A percentile compares a stretch with the other conserved stretches of the same genome.
phyloP scores from a whole-genome alignment of 1,139 yeast species.

The Debaryomycetaceae sp. region DNA sequence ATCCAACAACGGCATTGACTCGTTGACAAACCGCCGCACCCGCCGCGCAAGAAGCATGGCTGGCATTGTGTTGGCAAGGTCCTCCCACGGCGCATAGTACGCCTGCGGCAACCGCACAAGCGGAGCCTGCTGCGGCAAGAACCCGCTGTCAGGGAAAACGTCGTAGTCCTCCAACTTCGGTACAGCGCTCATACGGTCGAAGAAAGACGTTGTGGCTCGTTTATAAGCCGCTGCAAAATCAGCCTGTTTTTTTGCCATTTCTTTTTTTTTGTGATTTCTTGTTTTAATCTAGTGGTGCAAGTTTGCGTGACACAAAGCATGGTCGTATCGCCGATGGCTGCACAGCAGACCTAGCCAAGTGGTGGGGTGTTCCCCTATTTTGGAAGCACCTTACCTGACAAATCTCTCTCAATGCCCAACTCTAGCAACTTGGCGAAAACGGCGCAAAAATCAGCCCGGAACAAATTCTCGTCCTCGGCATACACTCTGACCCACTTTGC shows the following conservation, averaged over 20 bases:
- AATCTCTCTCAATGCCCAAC: slow-evolving; percentile 40
- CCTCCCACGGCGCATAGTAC: slow-evolving; percentile 79
- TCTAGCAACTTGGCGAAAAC: slow-evolving; percentile 56
- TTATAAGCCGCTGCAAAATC: too few relatives aligned
- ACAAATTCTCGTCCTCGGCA: slow-evolving; percentile 49
- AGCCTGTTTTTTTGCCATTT: too few relatives aligned
- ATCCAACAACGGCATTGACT: slow-evolving; percentile 47
- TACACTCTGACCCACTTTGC: slow-evolving; percentile 48
- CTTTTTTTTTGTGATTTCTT: not conserved
- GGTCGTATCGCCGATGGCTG: too few relatives aligned
- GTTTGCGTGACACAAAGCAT: too few relatives aligned
- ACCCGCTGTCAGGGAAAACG: slow-evolving; percentile 68
- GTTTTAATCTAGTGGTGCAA: not conserved
- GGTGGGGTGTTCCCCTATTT: too few relatives aligned
- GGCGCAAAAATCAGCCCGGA: slow-evolving; percentile 48
- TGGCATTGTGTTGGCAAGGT: slow-evolving; percentile 60
- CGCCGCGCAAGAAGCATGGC: slow-evolving; percentile 64
- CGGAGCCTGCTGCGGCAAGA: slow-evolving; percentile 70
- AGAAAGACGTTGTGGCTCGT: slow-evolving; percentile 2
- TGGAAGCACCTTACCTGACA: slow-evolving; percentile 12
- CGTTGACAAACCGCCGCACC: slow-evolving; percentile 56
- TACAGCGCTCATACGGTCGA: slow-evolving; percentile 9
- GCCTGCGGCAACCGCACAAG: slow-evolving; percentile 52
- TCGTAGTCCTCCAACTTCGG: slow-evolving; percentile 55
- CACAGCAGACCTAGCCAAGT: too few relatives aligned